Percentiles rank a stretch among this genome's conserved stretches.
phyloP scores from a whole-genome alignment of 108 stramenopile species.

The Stephanodiscus minutulus region DNA sequence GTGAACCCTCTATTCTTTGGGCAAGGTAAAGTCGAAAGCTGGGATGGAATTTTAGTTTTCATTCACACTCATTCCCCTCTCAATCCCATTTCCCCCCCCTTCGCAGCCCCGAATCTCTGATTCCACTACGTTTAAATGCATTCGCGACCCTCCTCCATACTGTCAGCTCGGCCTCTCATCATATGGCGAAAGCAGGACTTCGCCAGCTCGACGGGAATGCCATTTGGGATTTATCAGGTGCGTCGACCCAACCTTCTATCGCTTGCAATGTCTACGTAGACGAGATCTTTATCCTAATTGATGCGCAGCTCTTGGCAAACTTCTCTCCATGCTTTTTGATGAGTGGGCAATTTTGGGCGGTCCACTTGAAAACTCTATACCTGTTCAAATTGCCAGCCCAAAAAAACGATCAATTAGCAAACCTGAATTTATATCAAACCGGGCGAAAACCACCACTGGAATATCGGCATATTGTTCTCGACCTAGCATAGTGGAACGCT shows the following conservation, averaged over 20 bases:
- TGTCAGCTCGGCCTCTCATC: slow-evolving; percentile 63
- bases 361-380: slow-evolving; percentile 27
- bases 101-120: slow-evolving; percentile 62
- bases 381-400: neutral
- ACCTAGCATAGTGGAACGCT: slow-evolving; percentile 31
- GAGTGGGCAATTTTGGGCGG: slow-evolving; percentile 52
- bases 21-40: slow-evolving; percentile 44
- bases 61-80: neutral
- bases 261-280: neutral
- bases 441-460: slow-evolving; percentile 14
- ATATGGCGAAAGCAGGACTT: slow-evolving; percentile 70
- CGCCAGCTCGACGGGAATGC: slow-evolving; percentile 70
- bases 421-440: slow-evolving; percentile 28
- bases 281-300: neutral
- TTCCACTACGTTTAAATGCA: slow-evolving; percentile 78
- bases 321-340: slow-evolving; percentile 71
- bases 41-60: neutral
- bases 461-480: neutral
- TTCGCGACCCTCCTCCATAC: slow-evolving; percentile 76
- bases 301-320: slow-evolving; percentile 36
- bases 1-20: slow-evolving; percentile 71
- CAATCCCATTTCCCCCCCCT: neutral
- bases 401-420: slow-evolving; percentile 21
- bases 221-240: slow-evolving; percentile 64
- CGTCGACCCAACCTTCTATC: neutral